Evolutionary conservation across 192 early-diverging fungal genomes (phyloP).

Genomic region (Backusella psychrophila): DNA sequence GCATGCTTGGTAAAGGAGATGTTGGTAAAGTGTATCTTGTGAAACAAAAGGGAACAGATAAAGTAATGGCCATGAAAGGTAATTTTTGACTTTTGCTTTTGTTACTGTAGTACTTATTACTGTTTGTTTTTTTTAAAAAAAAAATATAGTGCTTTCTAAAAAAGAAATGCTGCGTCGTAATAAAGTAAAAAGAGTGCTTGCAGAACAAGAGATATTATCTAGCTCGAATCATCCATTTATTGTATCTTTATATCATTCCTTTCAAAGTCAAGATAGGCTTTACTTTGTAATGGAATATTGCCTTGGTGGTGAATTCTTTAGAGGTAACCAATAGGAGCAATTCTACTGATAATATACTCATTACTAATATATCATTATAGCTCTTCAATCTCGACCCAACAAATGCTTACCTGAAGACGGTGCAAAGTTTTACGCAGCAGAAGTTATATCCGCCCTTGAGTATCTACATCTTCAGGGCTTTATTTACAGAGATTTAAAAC

Average conservation of each 20-base stretch:
- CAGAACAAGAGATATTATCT: conserved; percentile 80
- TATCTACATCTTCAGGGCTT: conserved; percentile 95
- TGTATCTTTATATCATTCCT: conserved; percentile 81
- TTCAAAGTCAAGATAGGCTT: conserved; percentile 78
- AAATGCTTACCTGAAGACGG: conserved; percentile 86
- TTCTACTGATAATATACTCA: neutral
- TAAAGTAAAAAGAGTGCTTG: conserved; percentile 95
- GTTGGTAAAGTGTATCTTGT: conserved; percentile 97
- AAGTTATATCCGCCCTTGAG: conserved; percentile 93
- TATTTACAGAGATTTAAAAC: conserved; percentile 97
- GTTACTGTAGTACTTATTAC: neutral
- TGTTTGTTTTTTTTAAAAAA: neutral
- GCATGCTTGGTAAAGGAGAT: conserved; percentile 93
- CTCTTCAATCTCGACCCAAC: conserved; percentile 84
- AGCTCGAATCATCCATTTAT: conserved; percentile 89
- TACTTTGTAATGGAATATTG: conserved; percentile 90
- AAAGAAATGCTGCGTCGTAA: conserved; percentile 96
- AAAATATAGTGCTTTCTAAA: conserved; percentile 63
- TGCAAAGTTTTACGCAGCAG: conserved; percentile 96
- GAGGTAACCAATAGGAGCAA: conserved; percentile 37
- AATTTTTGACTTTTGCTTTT: neutral
- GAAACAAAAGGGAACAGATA: conserved; percentile 72
- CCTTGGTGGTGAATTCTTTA: conserved; percentile 82
- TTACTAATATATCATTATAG: conserved; percentile 23
- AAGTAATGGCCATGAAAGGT: conserved; percentile 96